These are phyloP conservation scores for Ophiorrhiza pumila DNA, from an alignment of 257 asterid genomes.

Conservation along the genomic window DNA sequence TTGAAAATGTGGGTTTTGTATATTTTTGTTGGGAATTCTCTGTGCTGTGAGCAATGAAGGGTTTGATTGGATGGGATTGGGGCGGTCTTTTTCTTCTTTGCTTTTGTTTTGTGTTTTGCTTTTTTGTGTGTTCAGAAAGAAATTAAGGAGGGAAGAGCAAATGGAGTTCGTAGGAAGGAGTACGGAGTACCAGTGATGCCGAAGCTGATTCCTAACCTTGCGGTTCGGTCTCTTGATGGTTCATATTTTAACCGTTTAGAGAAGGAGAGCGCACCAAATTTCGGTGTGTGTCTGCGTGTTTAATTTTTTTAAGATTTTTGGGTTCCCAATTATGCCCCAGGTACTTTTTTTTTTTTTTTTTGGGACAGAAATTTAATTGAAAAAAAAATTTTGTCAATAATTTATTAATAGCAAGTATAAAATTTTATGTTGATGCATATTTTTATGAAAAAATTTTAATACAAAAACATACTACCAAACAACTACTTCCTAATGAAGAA, in stretches of 20 bases:
- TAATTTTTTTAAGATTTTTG: neutral
- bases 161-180: neutral
- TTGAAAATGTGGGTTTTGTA: slow-evolving; percentile 5
- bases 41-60: slow-evolving; percentile 5
- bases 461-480: too few species aligned
- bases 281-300: neutral
- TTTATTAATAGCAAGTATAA: too few species aligned
- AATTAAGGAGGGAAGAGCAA: neutral
- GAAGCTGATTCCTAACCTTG: slow-evolving; percentile 43
- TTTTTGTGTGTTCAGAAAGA: neutral
- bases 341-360: neutral
- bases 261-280: slow-evolving; percentile 13
- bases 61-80: neutral
- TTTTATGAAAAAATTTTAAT: too few species aligned
- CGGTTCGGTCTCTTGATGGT: slow-evolving; percentile 36
- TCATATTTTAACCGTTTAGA: slow-evolving; percentile 10
- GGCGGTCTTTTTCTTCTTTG: neutral
- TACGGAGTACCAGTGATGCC: slow-evolving; percentile 16
- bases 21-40: neutral
- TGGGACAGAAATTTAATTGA: too few species aligned
- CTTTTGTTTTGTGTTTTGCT: neutral
- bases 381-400: too few species aligned
- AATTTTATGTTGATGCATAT: too few species aligned
- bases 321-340: slow-evolving; percentile 6
- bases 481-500: too few species aligned